Base-by-base conservation (phyloP, 106 monocot genomes). In the Cymbidium sinense region DNA sequence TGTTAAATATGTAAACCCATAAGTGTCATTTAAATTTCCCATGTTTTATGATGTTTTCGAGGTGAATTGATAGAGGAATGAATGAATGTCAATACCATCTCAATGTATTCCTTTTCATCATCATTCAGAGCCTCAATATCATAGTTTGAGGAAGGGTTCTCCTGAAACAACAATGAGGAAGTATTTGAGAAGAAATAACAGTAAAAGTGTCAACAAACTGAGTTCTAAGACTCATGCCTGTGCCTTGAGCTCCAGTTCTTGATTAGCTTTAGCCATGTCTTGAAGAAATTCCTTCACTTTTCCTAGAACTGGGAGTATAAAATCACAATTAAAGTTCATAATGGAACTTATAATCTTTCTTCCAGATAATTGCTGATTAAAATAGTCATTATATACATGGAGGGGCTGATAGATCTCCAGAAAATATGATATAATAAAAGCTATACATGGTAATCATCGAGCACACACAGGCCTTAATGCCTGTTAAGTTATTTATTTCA, bases 261-360 rank as follows among this genome's bases (percentile, higher is more conserved):
- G 76, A 70, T 98, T 98, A 27, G 91, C 96, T 82, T 88, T 74
- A 50, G 91, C 90, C 71, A 98, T 92, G 35, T 85, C 85, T 73
- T 85, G 90, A 52, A 98, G 79, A 50, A 98, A 94, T 52, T 92
- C 81, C 79, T 84, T 89, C 73, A 94, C 85, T 81, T 88, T 98
- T 72, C 88, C 94, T 74, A 98, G 84, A 84, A 87, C 94, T 94
- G 62, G 20, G 67, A 81, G 74, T 52, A 52, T 33, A n/a, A n/a
- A n/a, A 67, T 58, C n/a, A 5, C 23, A 58, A 58, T 23, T 58
- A n/a, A n/a, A 58, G 37, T 4, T 39, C 37, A 39, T 39, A 39
- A 39, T 39, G 7, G 7, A 7, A 39, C 37, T 39, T n/a, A n/a
- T n/a, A n/a, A n/a, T n/a, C n/a, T n/a, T n/a, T n/a, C n/a, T n/a